Evolutionary conservation across 2,329 filamentous ascomycete genomes (phyloP).

Genomic region (Arthroderma sp.): DNA sequence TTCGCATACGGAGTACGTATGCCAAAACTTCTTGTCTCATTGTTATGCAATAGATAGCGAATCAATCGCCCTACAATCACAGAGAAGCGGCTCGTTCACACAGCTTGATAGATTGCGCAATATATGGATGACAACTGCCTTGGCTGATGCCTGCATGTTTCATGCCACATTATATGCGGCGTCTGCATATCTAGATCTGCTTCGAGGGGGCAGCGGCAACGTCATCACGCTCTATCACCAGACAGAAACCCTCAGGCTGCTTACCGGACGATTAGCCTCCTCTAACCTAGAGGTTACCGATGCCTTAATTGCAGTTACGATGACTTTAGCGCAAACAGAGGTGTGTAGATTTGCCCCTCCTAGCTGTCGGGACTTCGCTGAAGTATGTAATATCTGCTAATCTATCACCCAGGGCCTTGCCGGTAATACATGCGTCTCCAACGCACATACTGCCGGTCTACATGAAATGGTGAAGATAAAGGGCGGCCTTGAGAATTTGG

Average conservation of each 20-base stretch:
- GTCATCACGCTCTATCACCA: slow-evolving; percentile 8
- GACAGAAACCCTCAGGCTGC: slow-evolving; percentile 6
- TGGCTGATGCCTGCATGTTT: slow-evolving; percentile 8
- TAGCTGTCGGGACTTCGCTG: neutral
- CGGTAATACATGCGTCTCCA: neutral
- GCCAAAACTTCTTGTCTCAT: neutral
- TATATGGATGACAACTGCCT: slow-evolving; percentile 8
- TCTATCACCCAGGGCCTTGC: neutral
- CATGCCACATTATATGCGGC: slow-evolving; percentile 9
- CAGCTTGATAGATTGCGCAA: slow-evolving; percentile 4
- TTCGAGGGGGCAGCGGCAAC: slow-evolving; percentile 5
- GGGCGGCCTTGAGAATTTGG: slow-evolving; percentile 7
- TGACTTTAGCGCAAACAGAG: slow-evolving; percentile 9
- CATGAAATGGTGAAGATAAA: slow-evolving; percentile 7
- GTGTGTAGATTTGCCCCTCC: neutral
- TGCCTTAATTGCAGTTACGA: slow-evolving; percentile 6
- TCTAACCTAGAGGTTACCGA: slow-evolving; percentile 3
- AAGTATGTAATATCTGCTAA: neutral
- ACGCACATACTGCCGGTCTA: slow-evolving; percentile 4
- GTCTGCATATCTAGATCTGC: slow-evolving; percentile 9
- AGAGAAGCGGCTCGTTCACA: neutral
- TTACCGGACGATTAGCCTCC: slow-evolving; percentile 1
- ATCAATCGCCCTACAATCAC: neutral
- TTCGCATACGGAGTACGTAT: too few species aligned
- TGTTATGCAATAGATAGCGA: neutral